Evolutionary conservation across 352 stramenopile genomes (phyloP).

Genomic region (Pythium monospermum): DNA sequence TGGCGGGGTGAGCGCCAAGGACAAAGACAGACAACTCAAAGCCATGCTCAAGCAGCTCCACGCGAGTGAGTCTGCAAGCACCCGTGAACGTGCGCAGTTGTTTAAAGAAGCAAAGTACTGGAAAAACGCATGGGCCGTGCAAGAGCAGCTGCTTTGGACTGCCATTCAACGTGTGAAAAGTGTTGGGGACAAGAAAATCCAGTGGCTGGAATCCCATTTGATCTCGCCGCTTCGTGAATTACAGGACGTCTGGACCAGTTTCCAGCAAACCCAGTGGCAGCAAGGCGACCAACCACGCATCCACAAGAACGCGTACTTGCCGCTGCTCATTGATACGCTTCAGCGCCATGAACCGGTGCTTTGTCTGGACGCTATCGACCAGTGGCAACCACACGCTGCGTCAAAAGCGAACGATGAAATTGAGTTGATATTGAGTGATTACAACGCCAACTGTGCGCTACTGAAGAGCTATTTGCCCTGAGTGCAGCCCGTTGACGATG

Average conservation of each 20-base stretch:
- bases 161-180: slow-evolving; percentile 13
- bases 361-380: slow-evolving; percentile 17
- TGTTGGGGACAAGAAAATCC: slow-evolving; percentile 23
- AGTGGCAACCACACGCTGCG: slow-evolving; percentile 17
- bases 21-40: slow-evolving; percentile 19
- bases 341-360: slow-evolving; percentile 11
- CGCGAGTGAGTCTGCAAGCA: slow-evolving; percentile 8
- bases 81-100: neutral
- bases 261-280: slow-evolving; percentile 9
- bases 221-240: slow-evolving; percentile 14
- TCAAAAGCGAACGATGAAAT: slow-evolving; percentile 13
- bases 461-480: slow-evolving; percentile 10
- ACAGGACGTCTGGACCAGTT: slow-evolving; percentile 18
- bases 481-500: neutral
- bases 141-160: slow-evolving; percentile 10
- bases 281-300: slow-evolving; percentile 10
- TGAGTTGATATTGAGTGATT: slow-evolving; percentile 11
- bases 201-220: slow-evolving; percentile 15
- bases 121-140: slow-evolving; percentile 19
- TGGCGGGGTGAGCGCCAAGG: slow-evolving; percentile 16
- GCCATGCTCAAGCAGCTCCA: slow-evolving; percentile 22
- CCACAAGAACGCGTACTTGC: slow-evolving; percentile 25
- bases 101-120: slow-evolving; percentile 11
- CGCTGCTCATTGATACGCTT: slow-evolving; percentile 20
- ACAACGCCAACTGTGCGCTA: slow-evolving; percentile 16